Conservation (phyloP, 345 rosid species). For the Barbarea vulgaris region DNA sequence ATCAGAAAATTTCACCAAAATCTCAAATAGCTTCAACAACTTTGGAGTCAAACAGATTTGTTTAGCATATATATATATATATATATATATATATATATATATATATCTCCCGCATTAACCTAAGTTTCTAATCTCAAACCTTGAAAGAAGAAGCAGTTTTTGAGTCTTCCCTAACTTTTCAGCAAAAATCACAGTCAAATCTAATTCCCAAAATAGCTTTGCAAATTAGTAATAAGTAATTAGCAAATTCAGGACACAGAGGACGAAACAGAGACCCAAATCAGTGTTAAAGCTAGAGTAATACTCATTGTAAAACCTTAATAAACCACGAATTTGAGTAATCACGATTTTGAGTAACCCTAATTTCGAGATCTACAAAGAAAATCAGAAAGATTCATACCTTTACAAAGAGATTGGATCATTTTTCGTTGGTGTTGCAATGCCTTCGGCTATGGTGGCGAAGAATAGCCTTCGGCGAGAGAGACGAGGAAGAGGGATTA, state of each 20-base stretch:
- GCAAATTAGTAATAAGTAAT: background rate
- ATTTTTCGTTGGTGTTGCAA: too few species aligned
- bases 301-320: too few species aligned
- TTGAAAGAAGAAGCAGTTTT: background rate
- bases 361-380: too few species aligned
- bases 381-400: too few species aligned
- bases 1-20: background rate
- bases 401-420: too few species aligned
- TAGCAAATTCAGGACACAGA: slow-evolving; percentile 8
- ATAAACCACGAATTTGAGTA: too few species aligned
- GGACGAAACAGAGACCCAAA: background rate
- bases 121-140: background rate
- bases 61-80: background rate
- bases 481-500: too few species aligned
- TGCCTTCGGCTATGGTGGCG: too few species aligned
- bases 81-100: too few species aligned
- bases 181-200: slow-evolving; percentile 9
- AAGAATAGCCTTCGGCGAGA: too few species aligned
- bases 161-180: slow-evolving; percentile 18
- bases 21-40: slow-evolving; percentile 2
- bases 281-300: background rate
- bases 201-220: slow-evolving; percentile 28
- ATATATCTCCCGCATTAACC: too few species aligned
- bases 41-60: background rate
- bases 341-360: too few species aligned